These are phyloP conservation scores for Euphorbia celastroides DNA, from an alignment of 441 rosid genomes.

Conservation along the genomic window DNA sequence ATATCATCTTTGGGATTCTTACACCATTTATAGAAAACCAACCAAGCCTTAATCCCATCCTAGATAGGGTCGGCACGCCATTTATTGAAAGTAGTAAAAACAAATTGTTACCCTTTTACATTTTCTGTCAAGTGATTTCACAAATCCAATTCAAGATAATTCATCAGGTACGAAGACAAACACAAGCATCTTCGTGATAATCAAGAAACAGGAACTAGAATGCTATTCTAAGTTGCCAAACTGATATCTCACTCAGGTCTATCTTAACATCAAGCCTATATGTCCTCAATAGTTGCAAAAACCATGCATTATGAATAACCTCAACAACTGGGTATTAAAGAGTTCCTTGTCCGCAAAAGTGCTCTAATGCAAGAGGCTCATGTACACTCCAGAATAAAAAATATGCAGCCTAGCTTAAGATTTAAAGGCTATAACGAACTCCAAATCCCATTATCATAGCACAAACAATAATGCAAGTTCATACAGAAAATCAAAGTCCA, in stretches of 20 bases:
- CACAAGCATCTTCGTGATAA: neutral
- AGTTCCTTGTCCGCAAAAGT: neutral
- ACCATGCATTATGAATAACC: no score
- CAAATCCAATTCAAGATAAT: neutral
- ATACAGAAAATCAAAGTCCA: neutral
- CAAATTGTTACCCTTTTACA: no score
- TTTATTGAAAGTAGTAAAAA: no score
- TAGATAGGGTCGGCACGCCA: no score
- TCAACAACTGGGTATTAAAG: neutral
- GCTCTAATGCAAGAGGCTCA: neutral
- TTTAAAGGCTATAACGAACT: neutral
- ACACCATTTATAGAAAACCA: no score
- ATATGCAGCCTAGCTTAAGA: neutral
- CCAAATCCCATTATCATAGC: neutral
- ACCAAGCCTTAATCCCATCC: no score
- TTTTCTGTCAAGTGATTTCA: neutral
- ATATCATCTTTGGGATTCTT: neutral
- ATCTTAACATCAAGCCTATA: neutral
- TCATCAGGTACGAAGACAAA: neutral
- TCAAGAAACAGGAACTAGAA: neutral
- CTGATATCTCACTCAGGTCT: neutral
- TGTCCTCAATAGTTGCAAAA: neutral
- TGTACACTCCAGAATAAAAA: constrained; percentile 5
- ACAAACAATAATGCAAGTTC: neutral
- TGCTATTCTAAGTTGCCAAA: neutral